phyloP scores from a whole-genome alignment of 2,329 filamentous ascomycete genomes.

The Trichoderma harzianum region DNA sequence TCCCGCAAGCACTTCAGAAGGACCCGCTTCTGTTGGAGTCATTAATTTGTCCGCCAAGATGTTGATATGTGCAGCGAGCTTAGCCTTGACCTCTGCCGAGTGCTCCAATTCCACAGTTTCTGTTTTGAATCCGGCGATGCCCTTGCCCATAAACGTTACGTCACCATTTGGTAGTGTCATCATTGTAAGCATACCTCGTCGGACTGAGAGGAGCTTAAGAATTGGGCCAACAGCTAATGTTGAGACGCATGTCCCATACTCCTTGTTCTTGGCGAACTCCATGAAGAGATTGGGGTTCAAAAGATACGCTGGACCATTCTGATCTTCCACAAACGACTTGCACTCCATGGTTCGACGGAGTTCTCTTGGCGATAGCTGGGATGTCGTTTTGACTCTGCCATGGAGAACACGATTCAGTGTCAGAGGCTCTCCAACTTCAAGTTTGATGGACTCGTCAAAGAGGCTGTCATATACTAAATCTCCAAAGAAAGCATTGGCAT shows the following conservation, averaged over 20 bases:
- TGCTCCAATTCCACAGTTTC: background rate
- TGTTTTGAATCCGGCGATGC: background rate
- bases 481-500: background rate
- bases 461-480: background rate
- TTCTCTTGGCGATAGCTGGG: background rate
- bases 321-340: background rate
- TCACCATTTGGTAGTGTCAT: background rate
- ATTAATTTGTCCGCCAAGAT: background rate
- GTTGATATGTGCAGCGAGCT: background rate
- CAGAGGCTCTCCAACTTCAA: background rate
- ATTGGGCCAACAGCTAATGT: background rate
- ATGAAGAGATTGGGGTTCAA: background rate
- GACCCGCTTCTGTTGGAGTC: background rate
- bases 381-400: background rate
- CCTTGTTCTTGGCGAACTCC: background rate
- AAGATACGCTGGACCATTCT: background rate
- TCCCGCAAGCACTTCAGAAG: background rate
- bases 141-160: background rate
- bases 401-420: background rate
- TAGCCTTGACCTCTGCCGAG: background rate
- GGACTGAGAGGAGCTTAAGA: background rate
- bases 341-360: background rate
- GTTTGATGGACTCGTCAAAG: background rate
- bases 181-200: background rate
- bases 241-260: background rate